A percentile compares a stretch with the other conserved stretches of the same genome.
Conservation (phyloP, 1,284 basidiomycete genomes). For the Tilletia setariae region DNA sequence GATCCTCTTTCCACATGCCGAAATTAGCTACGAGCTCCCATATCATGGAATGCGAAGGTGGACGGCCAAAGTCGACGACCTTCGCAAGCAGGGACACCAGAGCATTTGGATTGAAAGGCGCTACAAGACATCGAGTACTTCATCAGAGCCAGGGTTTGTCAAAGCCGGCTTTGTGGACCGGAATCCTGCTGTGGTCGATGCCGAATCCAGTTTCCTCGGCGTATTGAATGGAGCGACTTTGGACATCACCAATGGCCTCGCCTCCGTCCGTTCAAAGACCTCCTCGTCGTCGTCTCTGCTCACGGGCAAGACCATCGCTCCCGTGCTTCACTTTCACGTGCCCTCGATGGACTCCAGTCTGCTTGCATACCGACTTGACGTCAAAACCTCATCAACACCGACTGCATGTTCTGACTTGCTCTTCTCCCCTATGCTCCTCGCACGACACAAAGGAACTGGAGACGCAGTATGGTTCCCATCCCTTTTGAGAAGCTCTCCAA, state of each 20-base stretch:
- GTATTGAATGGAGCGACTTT: no score
- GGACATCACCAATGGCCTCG: not conserved
- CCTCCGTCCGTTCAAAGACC: not conserved
- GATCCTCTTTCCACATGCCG: slow-evolving; percentile 21
- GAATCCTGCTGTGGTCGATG: not conserved
- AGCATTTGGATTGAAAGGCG: not conserved
- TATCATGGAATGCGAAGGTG: slow-evolving; percentile 17
- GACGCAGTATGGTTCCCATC: slow-evolving; percentile 44
- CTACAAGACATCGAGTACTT: no score
- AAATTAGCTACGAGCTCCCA: slow-evolving; percentile 21
- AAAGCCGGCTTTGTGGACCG: not conserved
- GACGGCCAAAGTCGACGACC: not conserved
- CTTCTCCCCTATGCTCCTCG: slow-evolving; percentile 39
- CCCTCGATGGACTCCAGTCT: slow-evolving; percentile 33
- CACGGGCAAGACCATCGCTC: not conserved
- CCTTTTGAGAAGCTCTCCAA: not conserved
- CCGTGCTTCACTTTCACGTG: slow-evolving; percentile 17
- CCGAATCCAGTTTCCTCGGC: not conserved
- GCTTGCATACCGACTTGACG: slow-evolving; percentile 27
- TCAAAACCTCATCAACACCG: slow-evolving; percentile 30
- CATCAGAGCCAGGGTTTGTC: not conserved
- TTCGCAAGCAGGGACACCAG: not conserved
- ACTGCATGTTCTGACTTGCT: slow-evolving; percentile 22
- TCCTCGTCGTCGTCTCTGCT: not conserved
- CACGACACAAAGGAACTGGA: slow-evolving; percentile 33